Evolutionary conservation across 306 rosid species (phyloP), one percentile per base, ranked within the genome.

Genomic region (Sicyos edulis): DNA sequence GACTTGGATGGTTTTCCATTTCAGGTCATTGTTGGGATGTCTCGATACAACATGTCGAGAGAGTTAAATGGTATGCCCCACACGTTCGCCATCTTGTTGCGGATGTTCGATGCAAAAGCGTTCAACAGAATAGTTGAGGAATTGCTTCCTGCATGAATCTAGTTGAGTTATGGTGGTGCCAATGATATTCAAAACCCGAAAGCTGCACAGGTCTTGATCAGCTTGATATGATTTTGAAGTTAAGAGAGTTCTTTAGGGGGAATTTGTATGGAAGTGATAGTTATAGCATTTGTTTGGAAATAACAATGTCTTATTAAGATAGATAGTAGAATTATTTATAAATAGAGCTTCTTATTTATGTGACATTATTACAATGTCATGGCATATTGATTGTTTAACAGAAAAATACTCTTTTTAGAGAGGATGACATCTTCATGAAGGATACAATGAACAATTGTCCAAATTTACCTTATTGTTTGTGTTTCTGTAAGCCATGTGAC

Each of bases 41-140:
- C 76, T 79, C 82, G 1, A 12, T 93, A 53, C 92, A 86, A 74
- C 92, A 93, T 49, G 81, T 87, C 55, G 97, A 88, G 82, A 87
- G 92, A 82, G 99, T 93, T 69, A 93, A 93, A 79, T 93, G 92
- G 99, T 93, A 91, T 51, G 97, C 95, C 62, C 96, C 99, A 7
- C 97, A 83, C 81, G 81, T 93, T 73, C 97, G 97, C 45, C 99
- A 93, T 59, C 89, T 89, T 21, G 91, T 91, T 32, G 97, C 85
- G 10, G 95, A 91, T 76, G 88, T 91, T 44, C 84, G 88, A 81
- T 93, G 99, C 85, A 83, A 75, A 78, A 76, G 71, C 51, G 68
- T 69, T 44, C 80, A 75, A 56, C 81, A 51, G 83, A 77, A 61
- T 19, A 76, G 73, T 51, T 58, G 34, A 47, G 54, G 34, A 69